These are phyloP conservation scores for Silene latifolia DNA, from an alignment of 148 eudicot genomes.

Conservation along the genomic window DNA sequence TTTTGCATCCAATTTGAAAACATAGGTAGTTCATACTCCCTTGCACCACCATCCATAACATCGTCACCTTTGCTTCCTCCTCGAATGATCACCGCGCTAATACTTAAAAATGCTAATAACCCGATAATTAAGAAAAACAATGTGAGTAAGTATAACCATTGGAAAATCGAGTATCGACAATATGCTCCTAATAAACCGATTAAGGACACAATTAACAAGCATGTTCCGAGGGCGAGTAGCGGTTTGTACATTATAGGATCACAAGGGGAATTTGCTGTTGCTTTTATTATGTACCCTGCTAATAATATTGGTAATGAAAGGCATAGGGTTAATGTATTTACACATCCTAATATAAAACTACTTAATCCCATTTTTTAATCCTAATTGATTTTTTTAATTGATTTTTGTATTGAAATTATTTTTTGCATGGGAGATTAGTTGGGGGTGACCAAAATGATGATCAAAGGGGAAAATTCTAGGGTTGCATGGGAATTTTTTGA, in stretches of 20 bases:
- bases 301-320: constrained; percentile 33
- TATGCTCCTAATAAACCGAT: constrained; percentile 35
- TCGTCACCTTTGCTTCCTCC: constrained; percentile 13
- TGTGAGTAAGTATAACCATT: constrained; percentile 32
- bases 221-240: constrained; percentile 26
- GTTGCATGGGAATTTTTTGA: background rate
- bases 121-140: constrained; percentile 25
- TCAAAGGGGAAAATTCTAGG: constrained; percentile 1
- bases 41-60: constrained; percentile 21
- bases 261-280: constrained; percentile 35
- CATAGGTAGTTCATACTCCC: constrained; percentile 26
- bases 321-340: constrained; percentile 30
- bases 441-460: constrained; percentile 1
- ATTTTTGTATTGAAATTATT: background rate
- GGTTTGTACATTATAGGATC: constrained; percentile 46
- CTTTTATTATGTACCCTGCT: constrained; percentile 31
- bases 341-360: constrained; percentile 24
- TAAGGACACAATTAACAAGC: constrained; percentile 27
- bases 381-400: background rate
- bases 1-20: constrained; percentile 37
- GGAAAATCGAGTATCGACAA: constrained; percentile 21
- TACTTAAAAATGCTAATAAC: constrained; percentile 17
- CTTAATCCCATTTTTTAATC: background rate
- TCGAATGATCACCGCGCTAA: constrained; percentile 29
- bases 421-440: background rate